Base-by-base conservation (phyloP, 140 eudicot genomes). In the Oenanthe javanica region DNA sequence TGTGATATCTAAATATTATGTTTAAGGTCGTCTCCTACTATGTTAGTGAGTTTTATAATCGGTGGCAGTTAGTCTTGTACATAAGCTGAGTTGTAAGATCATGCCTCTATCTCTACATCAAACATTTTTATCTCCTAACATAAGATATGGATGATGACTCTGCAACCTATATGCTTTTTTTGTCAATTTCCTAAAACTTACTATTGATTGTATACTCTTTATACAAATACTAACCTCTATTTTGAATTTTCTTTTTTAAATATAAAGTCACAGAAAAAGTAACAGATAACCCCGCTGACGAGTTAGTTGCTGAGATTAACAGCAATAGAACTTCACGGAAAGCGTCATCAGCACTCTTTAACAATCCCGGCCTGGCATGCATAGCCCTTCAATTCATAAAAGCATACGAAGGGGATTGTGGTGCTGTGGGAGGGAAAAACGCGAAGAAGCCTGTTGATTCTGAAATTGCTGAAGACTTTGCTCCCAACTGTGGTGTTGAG, bases 331-430 rank as follows among this genome's bases (percentile, higher is more conserved):
- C 96, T 3, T 87, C 97, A 25, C 86, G 84, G 63, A 90, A 90
- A 71, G 59, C 80, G 31, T 75, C 91, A 40, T 72, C 91, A 27
- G 75, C 91, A 61, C 90, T 94, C 38, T 74, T 79, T 81, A 86
- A 84, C 87, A 94, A 86, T 69, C 95, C 89, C 0, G 98, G 98
- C 63, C 79, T 94, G 48, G 98, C 90, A 43, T 94, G 98, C 88
- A 85, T 92, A 45, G 97, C 98, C 72, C 86, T 94, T 42, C 97
- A 92, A 78, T 94, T 92, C 92, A 92, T 94, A 52, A 94, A 94
- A 86, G 98, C 97, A 47, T 94, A 92, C 84, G 84, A 82, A 83
- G 98, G 98, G 52, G 86, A 89, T 48, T 94, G 98, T 77, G 83
- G 77, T 1, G 89, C 81, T 0, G 96, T 94, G 9, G 93, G 97